Evolutionary conservation across 768 basidiomycete genomes (phyloP).

Genomic region (Rhodosporidiobolus sp.): DNA sequence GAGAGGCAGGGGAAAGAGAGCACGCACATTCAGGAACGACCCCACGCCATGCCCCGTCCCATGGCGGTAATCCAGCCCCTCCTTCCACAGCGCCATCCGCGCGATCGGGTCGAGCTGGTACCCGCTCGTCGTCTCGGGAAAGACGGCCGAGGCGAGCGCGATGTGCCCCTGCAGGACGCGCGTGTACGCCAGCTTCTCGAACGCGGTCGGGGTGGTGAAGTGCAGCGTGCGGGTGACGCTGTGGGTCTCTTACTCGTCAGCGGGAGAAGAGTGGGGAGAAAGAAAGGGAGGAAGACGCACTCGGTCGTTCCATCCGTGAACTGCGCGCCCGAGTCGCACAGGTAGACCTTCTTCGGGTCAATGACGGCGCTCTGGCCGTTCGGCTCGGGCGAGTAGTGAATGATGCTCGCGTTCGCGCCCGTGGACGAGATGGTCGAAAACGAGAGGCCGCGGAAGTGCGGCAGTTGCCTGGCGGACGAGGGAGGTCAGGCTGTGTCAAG

Average conservation of each 20-base stretch:
- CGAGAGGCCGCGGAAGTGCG: slow-evolving; percentile 77
- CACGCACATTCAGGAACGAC: slow-evolving; percentile 67
- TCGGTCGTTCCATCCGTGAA: slow-evolving; percentile 94
- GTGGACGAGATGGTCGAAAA: slow-evolving; percentile 90
- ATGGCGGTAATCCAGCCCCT: slow-evolving; percentile 63
- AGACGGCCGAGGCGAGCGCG: slow-evolving; percentile 76
- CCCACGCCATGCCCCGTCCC: slow-evolving; percentile 93
- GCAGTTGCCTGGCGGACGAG: slow-evolving; percentile 59
- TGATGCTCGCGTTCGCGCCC: slow-evolving; percentile 90
- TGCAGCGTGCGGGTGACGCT: slow-evolving; percentile 57
- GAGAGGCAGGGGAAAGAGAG: neutral
- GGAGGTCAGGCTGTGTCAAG: no score
- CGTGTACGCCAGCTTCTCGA: slow-evolving; percentile 84
- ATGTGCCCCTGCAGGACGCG: slow-evolving; percentile 78
- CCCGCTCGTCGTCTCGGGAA: slow-evolving; percentile 61
- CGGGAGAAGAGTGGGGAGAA: slow-evolving; percentile 60
- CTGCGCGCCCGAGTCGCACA: slow-evolving; percentile 84
- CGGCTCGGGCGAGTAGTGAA: slow-evolving; percentile 84
- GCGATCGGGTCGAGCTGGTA: slow-evolving; percentile 65
- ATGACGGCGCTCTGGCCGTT: slow-evolving; percentile 65
- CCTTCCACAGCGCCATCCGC: slow-evolving; percentile 73
- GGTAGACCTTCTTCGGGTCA: slow-evolving; percentile 60
- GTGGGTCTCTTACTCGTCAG: slow-evolving; percentile 56
- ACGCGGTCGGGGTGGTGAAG: slow-evolving; percentile 76
- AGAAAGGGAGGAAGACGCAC: slow-evolving; percentile 49